phyloP scores from a whole-genome alignment of 140 eudicot genomes.

The Flaveria floridana region DNA sequence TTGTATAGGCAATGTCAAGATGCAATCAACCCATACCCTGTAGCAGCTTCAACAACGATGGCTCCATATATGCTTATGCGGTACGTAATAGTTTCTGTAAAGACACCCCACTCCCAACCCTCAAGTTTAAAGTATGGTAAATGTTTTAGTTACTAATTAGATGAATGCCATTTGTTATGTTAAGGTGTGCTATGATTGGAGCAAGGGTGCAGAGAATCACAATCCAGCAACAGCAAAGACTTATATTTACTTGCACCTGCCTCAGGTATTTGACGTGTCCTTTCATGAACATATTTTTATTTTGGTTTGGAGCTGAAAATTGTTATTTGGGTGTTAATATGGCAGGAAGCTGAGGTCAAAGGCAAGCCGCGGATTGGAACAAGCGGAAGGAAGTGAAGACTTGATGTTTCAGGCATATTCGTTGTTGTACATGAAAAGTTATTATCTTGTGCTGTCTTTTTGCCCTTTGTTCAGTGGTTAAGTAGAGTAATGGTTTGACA shows the following conservation, averaged over 20 bases:
- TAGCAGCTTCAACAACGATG: slow-evolving; percentile 84
- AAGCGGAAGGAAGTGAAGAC: slow-evolving; percentile 58
- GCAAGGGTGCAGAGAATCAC: slow-evolving; percentile 98
- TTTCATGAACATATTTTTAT: not conserved
- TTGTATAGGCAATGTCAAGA: slow-evolving; percentile 79
- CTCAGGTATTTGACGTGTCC: slow-evolving; percentile 49
- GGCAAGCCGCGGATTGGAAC: slow-evolving; percentile 69
- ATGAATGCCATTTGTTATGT: slow-evolving; percentile 14
- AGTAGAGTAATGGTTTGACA: slow-evolving; percentile 12
- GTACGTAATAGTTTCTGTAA: slow-evolving; percentile 36
- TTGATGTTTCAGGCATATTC: slow-evolving; percentile 2
- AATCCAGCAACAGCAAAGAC: slow-evolving; percentile 85
- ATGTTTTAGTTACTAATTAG: slow-evolving; percentile 3
- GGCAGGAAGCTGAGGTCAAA: slow-evolving; percentile 83
- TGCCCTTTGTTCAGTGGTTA: not conserved
- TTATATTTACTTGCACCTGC: slow-evolving; percentile 61
- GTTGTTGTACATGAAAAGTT: slow-evolving; percentile 25
- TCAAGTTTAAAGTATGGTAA: not conserved
- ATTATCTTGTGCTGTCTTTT: slow-evolving; percentile 6
- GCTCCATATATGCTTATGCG: slow-evolving; percentile 87
- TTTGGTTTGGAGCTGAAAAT: not conserved
- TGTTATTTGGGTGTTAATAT: not conserved
- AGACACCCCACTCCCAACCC: not conserved
- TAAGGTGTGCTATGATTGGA: slow-evolving; percentile 95
- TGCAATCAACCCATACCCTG: slow-evolving; percentile 92